Base-by-base conservation (phyloP, 202 grass and related monocot species). In the Cymbopogon flexuosus region DNA sequence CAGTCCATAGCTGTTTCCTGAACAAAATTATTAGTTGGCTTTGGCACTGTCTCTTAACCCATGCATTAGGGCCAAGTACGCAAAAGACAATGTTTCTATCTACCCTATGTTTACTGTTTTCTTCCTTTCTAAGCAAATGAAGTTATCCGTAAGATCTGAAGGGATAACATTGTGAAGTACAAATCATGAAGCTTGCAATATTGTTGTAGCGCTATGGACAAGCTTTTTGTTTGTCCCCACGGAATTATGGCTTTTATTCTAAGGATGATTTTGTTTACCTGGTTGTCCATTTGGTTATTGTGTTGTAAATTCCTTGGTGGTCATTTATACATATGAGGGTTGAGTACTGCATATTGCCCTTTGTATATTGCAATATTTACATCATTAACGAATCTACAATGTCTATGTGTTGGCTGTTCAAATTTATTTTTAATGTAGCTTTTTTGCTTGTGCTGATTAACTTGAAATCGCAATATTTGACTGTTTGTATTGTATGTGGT, bases 1-100 rank as follows among this genome's bases (percentile, higher is more conserved):
- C 35, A 21, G 43, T 49, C 6, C 30, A 57, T 19, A 70, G 86
- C 75, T 84, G 23, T 79, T 58, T 86, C 43, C 46, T 67, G 51
- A 76, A 80, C n/a, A 51, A 73, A 80, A 46, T 65, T 83, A 64
- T 87, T 87, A 75, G 73, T 87, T 84, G 67, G 67, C 18, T 68
- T 90, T 85, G 89, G 66, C 67, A 31, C 45, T 65, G 14, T 34
- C 73, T 85, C 40, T 91, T 82, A 74, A 85, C 81, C 41, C 62
- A 60, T 84, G 68, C 11, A 74, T 73, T 62, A 60, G 34, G 70
- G 27, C 24, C 77, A 91, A 85, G 42, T 68, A 75, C 8, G 33
- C 42, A 78, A 87, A 80, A 10, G 61, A 88, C 81, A 82, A 75
- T 71, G 61, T 74, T 77, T 85, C 65, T 42, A 58, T 91, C 66